Conservation (phyloP, 768 basidiomycete genomes). For the Obba rivulosa region DNA sequence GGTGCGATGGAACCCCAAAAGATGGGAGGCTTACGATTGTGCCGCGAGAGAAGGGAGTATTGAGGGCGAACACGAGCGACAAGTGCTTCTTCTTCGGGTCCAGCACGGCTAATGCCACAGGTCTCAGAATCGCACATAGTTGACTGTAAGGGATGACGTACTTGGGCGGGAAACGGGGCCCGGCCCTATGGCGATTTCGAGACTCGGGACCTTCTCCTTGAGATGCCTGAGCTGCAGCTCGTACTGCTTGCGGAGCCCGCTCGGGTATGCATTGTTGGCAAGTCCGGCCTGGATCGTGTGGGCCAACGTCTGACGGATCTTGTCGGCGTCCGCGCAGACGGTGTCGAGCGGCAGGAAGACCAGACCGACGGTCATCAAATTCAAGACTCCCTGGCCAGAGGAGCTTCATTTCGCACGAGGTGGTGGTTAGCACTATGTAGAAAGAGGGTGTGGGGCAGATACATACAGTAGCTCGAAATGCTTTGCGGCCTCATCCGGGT, state of each 20-base stretch:
- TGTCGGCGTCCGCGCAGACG: background rate
- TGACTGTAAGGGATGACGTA: background rate
- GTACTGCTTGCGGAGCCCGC: conserved; percentile 14
- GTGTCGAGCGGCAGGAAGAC: background rate
- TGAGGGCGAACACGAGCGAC: conserved; percentile 17
- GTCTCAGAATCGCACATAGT: too few relatives aligned
- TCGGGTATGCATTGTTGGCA: background rate
- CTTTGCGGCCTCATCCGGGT: conserved; percentile 10
- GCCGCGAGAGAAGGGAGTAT: conserved; percentile 24
- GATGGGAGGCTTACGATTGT: conserved; percentile 16
- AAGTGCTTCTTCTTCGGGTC: conserved; percentile 19
- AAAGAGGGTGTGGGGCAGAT: background rate
- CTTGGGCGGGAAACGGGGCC: conserved; percentile 3
- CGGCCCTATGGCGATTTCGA: conserved; percentile 9
- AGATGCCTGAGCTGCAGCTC: conserved; percentile 10
- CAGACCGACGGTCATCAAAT: conserved; percentile 3
- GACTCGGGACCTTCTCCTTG: conserved; percentile 5
- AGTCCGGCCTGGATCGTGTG: conserved; percentile 15
- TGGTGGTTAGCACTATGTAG: background rate
- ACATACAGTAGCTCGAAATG: conserved; percentile 18
- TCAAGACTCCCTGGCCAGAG: conserved; percentile 6
- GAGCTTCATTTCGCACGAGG: background rate
- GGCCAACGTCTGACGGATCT: background rate
- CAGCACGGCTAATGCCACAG: too few relatives aligned
- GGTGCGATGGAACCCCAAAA: background rate